Conservation (phyloP, 2,329 filamentous ascomycete species). For the Chrysosporium queenslandicum region DNA sequence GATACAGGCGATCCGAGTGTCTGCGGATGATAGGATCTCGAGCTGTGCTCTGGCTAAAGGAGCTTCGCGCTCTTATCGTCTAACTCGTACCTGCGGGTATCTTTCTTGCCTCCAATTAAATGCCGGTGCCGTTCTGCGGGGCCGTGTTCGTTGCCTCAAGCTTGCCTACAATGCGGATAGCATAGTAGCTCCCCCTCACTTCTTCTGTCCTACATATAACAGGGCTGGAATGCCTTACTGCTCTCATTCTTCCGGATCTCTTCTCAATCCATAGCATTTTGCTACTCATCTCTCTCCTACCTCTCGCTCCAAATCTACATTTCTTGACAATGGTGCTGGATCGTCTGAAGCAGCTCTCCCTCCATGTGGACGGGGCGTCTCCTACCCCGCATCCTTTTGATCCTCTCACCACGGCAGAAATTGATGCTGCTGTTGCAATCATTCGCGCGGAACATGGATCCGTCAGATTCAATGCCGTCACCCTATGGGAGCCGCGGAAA, state of each 20-base stretch:
- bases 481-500: constrained; percentile 76
- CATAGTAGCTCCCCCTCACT: constrained; percentile 7
- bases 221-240: neutral
- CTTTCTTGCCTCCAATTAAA: neutral
- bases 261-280: neutral
- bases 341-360: constrained; percentile 53
- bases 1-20: neutral
- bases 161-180: constrained; percentile 50
- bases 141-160: neutral
- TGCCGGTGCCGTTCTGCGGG: constrained; percentile 1
- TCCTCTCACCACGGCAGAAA: constrained; percentile 62
- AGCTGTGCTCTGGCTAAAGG: neutral
- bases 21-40: neutral
- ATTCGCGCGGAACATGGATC: constrained; percentile 60
- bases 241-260: neutral
- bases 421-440: constrained; percentile 58
- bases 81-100: neutral
- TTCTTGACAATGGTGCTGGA: constrained; percentile 47
- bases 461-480: constrained; percentile 77
- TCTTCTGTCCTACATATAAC: constrained; percentile 10
- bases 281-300: neutral
- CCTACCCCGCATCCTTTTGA: constrained; percentile 62
- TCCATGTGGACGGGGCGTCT: constrained; percentile 49
- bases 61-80: neutral
- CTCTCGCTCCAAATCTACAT: neutral